Evolutionary conservation across 441 rosid species (phyloP), one percentile per base, ranked within the genome.

Genomic region (Monsonia emarginata): DNA sequence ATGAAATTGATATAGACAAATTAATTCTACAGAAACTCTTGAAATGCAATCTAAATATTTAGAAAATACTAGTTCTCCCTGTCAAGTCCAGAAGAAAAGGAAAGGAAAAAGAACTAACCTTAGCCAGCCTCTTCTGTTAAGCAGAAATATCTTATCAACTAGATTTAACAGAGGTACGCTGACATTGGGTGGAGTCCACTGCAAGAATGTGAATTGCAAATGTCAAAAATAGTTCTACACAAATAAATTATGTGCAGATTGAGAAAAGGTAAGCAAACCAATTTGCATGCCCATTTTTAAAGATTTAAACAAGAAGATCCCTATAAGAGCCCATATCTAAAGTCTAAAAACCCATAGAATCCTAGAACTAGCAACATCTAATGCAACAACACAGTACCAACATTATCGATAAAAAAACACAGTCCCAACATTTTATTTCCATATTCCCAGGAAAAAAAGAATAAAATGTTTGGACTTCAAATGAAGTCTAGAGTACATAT

Each of bases 171-270:
- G 69, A 48, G 99, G 97, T 30, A 91, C 96, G 57, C 96, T 91
- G 65, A 94, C 94, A 72, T 94, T 94, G 21, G 99, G 82, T 1
- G 99, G 99, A 65, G 82, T 83, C 99, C 99, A 94, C 97, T 95
- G 87, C 78, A 74, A 27, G 68, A 58, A 77, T 66, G 65, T 25
- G 30, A 66, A 38, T 46, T 27, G 38, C 63, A 59, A 34, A 59
- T 21, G 58, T 63, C 63, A 16, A 14, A 40, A 71, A 54, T 0
- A 36, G 36, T 66, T 22, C 21, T 31, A 54, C 16, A 72, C 21
- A 65, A 9, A 40, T 26, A 60, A 25, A 56, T 28, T 36, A 11
- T 54, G 60, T 22, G 30, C 7, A 24, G 60, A 24, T 54, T 3
- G 30, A 54, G 60, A 54, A 24, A 22, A 24, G 60, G 30, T 9